Conservation (phyloP, 805 yeast genomes). For the Ogataea ramenticola region DNA sequence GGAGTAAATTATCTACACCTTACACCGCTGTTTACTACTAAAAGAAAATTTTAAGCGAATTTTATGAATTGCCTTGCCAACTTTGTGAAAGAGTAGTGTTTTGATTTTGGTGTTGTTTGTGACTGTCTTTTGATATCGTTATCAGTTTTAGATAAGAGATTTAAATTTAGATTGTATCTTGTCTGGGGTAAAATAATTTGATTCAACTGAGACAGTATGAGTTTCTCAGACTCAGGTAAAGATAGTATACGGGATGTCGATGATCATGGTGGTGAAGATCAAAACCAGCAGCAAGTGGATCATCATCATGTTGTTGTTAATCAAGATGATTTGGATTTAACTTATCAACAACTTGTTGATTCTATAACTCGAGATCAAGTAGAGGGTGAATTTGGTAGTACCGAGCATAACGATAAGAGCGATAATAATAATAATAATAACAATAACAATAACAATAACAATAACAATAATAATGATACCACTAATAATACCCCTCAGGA, state of each 20-base stretch:
- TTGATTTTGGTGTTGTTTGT: not conserved
- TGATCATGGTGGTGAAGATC: not conserved
- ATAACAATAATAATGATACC: not conserved
- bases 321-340: not conserved
- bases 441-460: not conserved
- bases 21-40: not conserved
- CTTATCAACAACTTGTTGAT: not conserved
- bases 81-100: not conserved
- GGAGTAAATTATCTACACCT: not conserved
- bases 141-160: too few relatives aligned
- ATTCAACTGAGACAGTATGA: not conserved
- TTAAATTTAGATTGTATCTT: too few relatives aligned
- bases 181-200: too few relatives aligned
- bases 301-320: too few relatives aligned
- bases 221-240: not conserved
- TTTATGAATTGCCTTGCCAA: not conserved
- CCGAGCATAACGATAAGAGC: not conserved
- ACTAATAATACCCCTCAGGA: not conserved
- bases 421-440: too few relatives aligned
- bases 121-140: constrained; percentile 1
- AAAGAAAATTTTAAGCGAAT: not conserved
- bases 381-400: not conserved
- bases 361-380: not conserved
- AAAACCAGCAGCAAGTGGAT: too few relatives aligned
- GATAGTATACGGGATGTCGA: not conserved